These are phyloP conservation scores for Ustilago crameri DNA, from an alignment of 1,284 basidiomycete species.

Conservation along the genomic window DNA sequence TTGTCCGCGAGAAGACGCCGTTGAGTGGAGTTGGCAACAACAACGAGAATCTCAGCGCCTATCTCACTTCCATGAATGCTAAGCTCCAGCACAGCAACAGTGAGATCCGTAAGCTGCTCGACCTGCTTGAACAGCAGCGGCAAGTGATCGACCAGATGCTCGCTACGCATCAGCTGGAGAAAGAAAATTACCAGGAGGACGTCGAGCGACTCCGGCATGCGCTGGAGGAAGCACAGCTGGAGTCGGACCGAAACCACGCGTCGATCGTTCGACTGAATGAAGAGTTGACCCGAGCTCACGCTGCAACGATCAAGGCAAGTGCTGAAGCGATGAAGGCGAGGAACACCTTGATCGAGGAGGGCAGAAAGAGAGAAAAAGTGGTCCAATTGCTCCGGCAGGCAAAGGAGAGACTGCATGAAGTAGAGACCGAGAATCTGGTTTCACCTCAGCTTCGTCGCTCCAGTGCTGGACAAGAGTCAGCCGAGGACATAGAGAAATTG, in stretches of 20 bases:
- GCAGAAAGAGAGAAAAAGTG: conserved; percentile 43
- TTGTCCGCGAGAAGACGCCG: conserved; percentile 58
- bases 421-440: conserved; percentile 18
- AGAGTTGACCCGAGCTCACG: conserved; percentile 47
- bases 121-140: conserved; percentile 59
- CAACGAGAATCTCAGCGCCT: conserved; percentile 43
- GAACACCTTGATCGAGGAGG: conserved; percentile 33
- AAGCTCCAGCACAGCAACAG: conserved; percentile 44
- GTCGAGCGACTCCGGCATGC: conserved; percentile 44
- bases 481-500: neutral
- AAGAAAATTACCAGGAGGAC: conserved; percentile 50
- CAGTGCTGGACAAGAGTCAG: neutral
- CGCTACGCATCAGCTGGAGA: conserved; percentile 55
- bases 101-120: conserved; percentile 59
- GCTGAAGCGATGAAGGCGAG: conserved; percentile 40
- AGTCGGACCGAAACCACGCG: conserved; percentile 25
- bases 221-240: conserved; percentile 26
- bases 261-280: conserved; percentile 29
- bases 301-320: conserved; percentile 31
- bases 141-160: conserved; percentile 63
- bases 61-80: conserved; percentile 48
- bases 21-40: conserved; percentile 43
- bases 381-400: conserved; percentile 28
- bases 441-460: neutral
- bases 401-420: conserved; percentile 33